Base-by-base conservation (phyloP, 2,329 filamentous ascomycete species). In the Stemphylium vesicarium region DNA sequence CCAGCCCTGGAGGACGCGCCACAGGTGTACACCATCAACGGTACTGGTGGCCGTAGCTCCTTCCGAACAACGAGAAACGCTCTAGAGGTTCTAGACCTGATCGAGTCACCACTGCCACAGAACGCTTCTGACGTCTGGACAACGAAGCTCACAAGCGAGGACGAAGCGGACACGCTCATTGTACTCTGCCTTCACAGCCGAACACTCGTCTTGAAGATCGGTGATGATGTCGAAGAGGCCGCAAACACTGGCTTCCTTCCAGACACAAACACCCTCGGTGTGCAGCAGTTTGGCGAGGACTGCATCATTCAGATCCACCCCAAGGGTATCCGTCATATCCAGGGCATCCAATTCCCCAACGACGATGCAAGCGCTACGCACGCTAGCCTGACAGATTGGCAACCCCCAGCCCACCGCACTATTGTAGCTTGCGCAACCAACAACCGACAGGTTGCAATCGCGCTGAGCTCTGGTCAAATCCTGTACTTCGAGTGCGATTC, bases 401-500 rank as follows among this genome's bases (percentile, higher is more conserved):
- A 90, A 12, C 89, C 91, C 4, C 96, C 96, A 0, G 89, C 96
- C 64, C 94, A 99, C 80, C 86, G 95, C 18, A 96, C 94, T 0
- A 98, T 99, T 61, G 92, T 98, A 41, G 92, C 94, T 8, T 96
- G 94, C 31, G 89, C 94, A 1, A 95, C 94, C 13, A 99, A 99
- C 69, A 88, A 94, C 66, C 87, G 91, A 37, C 95, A 99, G 77
- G 91, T 99, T 22, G 92, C 92, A 3, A 88, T 98, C 44, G 95
- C 95, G 1, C 81, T 99, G 22, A 98, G 93, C 72, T 97, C 93
- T 8, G 94, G 94, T 33, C 95, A 99, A 75, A 94, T 99, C 60
- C 91, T 96, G 37, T 99, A 98, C 72, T 99, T 99, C 65, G 96
- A 99, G 74, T 94, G 97, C 87, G 95, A 97, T 69, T 84, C 86